Conservation (phyloP, 1,284 basidiomycete genomes). For the Ustilago esculenta region DNA sequence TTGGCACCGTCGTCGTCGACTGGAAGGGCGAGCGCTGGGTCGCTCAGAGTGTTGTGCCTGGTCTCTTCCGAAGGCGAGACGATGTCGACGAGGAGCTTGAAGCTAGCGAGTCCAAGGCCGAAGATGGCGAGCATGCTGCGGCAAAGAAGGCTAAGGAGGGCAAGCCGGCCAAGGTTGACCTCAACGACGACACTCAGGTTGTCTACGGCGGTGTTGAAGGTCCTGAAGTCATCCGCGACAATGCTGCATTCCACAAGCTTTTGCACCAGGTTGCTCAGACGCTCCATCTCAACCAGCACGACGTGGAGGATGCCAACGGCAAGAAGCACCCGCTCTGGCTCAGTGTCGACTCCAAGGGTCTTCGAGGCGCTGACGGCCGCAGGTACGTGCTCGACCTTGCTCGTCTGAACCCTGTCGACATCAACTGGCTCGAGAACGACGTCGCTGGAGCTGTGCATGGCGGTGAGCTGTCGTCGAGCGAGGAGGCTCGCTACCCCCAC, state of each 20-base stretch:
- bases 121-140: conserved; percentile 20
- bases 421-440: conserved; percentile 72
- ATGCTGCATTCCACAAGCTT: conserved; percentile 70
- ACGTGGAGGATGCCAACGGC: conserved; percentile 69
- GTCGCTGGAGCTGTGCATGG: conserved; percentile 65
- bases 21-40: conserved; percentile 73
- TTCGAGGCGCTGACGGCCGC: conserved; percentile 72
- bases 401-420: conserved; percentile 71
- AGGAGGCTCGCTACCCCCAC: conserved; percentile 69
- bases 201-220: conserved; percentile 72
- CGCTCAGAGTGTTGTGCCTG: conserved; percentile 72
- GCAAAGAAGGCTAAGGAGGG: conserved; percentile 74
- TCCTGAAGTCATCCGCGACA: conserved; percentile 67
- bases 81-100: conserved; percentile 47
- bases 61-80: conserved; percentile 70
- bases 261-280: conserved; percentile 70
- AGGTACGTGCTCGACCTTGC: conserved; percentile 72
- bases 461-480: conserved; percentile 17
- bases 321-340: conserved; percentile 70
- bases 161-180: conserved; percentile 71
- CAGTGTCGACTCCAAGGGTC: conserved; percentile 72
- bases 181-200: conserved; percentile 67
- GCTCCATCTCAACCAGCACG: conserved; percentile 71
- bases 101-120: conserved; percentile 43
- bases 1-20: conserved; percentile 71